Conservation (phyloP, 768 basidiomycete genomes). For the Leccinum incarnatum region DNA sequence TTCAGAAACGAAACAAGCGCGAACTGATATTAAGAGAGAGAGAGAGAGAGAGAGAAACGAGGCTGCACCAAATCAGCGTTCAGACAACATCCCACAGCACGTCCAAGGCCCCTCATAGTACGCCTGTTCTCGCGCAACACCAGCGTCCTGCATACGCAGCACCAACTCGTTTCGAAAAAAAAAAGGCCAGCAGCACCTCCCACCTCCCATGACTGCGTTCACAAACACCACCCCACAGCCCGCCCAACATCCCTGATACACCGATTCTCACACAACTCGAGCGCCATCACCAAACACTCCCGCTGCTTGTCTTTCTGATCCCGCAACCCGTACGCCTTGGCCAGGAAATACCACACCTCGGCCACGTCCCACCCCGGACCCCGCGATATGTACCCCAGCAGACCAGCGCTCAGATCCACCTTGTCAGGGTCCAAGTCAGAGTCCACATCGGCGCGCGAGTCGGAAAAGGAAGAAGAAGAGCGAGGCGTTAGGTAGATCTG, state of each 20-base stretch:
- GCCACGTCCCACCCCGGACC: constrained; percentile 87
- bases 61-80: neutral
- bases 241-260: constrained; percentile 60
- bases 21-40: too few species aligned
- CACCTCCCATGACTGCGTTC: neutral
- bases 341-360: constrained; percentile 94
- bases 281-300: constrained; percentile 70
- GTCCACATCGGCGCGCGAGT: neutral
- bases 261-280: constrained; percentile 59
- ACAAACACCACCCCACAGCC: constrained; percentile 71
- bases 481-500: constrained; percentile 60
- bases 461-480: constrained; percentile 18
- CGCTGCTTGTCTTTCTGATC: constrained; percentile 67
- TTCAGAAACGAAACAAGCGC: too few species aligned
- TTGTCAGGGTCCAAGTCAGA: constrained; percentile 38
- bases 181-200: too few species aligned
- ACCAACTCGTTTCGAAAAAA: too few species aligned
- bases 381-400: constrained; percentile 73
- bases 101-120: too few species aligned
- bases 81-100: neutral
- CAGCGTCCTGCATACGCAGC: too few species aligned
- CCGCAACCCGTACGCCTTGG: constrained; percentile 75
- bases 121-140: too few species aligned
- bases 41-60: neutral
- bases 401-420: constrained; percentile 78